Evolutionary conservation across 306 rosid species (phyloP).

Genomic region (Medicago truncatula): MtrunA17r5.0-ANR NC_053044.1:32901501-32902000

Average conservation of each 20-base stretch:
- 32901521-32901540: conserved; percentile 35
- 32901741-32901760: conserved; percentile 68
- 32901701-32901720: conserved; percentile 57
- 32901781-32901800: conserved; percentile 76
- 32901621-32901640: conserved; percentile 39
- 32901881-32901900: conserved; percentile 83
- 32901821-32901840: conserved; percentile 69
- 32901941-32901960: conserved; percentile 91
- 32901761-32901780: conserved; percentile 90
- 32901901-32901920: conserved; percentile 81
- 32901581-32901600: conserved; percentile 67
- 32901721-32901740: conserved; percentile 67
- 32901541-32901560: conserved; percentile 1
- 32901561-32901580: conserved; percentile 6
- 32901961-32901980: conserved; percentile 92
- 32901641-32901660: conserved; percentile 43
- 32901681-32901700: conserved; percentile 20
- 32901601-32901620: conserved; percentile 42
- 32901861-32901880: conserved; percentile 88
- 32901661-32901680: conserved; percentile 25
- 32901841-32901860: conserved; percentile 62
- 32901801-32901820: conserved; percentile 93
- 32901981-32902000: conserved; percentile 94
- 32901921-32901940: conserved; percentile 92
- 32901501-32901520: background rate